Percentiles rank a stretch among this genome's conserved stretches.
Conservation (phyloP, 2,329 filamentous ascomycete genomes). For the Aquanectria penicillioides region DNA sequence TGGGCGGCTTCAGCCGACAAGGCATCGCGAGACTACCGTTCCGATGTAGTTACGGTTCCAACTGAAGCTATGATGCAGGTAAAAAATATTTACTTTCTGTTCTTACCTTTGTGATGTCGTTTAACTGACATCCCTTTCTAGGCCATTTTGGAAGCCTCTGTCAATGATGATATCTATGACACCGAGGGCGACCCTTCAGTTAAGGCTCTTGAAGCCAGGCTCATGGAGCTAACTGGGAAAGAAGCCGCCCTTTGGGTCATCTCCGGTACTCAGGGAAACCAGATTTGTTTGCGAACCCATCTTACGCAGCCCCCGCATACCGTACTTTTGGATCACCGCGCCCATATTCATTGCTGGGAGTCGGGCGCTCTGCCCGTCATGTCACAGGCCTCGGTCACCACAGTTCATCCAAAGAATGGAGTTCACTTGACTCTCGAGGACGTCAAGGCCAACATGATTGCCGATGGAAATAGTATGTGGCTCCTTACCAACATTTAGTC, state of each 20-base stretch:
- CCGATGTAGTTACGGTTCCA: slow-evolving; percentile 42
- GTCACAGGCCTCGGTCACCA: slow-evolving; percentile 73
- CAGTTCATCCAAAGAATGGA: slow-evolving; percentile 74
- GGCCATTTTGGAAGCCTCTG: slow-evolving; percentile 40
- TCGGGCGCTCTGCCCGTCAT: slow-evolving; percentile 72
- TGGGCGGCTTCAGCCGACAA: slow-evolving; percentile 21
- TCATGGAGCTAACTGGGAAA: slow-evolving; percentile 39
- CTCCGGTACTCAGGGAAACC: slow-evolving; percentile 43
- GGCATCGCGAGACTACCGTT: slow-evolving; percentile 39
- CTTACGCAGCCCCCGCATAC: slow-evolving; percentile 42
- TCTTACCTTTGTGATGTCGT: background rate
- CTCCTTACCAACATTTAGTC: slow-evolving; percentile 44
- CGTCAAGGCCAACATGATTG: slow-evolving; percentile 57
- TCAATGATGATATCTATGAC: slow-evolving; percentile 44
- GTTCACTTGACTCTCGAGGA: slow-evolving; percentile 79
- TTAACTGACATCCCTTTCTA: background rate
- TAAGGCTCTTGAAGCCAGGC: slow-evolving; percentile 34
- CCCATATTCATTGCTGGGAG: slow-evolving; percentile 77
- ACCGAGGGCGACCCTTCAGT: slow-evolving; percentile 39
- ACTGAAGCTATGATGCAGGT: slow-evolving; percentile 41
- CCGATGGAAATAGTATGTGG: slow-evolving; percentile 39
- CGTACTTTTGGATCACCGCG: slow-evolving; percentile 66
- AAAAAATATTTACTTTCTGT: background rate
- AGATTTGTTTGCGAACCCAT: slow-evolving; percentile 41
- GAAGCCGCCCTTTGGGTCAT: slow-evolving; percentile 41